phyloP scores from a whole-genome alignment of 345 rosid species.

The Salix udensis region DNA sequence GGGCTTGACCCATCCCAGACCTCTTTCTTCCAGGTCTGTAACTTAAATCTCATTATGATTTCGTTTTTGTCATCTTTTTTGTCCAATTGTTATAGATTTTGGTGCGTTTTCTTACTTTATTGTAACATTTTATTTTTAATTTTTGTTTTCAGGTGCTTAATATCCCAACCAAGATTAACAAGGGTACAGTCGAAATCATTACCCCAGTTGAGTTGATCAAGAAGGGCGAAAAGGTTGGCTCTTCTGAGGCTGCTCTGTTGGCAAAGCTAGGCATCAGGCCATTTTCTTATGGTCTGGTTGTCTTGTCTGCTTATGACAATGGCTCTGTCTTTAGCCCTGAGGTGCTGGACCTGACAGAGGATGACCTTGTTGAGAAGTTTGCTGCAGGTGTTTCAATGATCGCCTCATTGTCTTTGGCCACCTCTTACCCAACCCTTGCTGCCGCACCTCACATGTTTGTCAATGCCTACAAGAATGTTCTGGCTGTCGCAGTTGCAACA shows the following conservation, averaged over 20 bases:
- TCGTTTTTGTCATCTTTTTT: neutral
- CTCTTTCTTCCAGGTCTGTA: slow-evolving; percentile 80
- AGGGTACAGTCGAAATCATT: slow-evolving; percentile 95
- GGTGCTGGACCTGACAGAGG: slow-evolving; percentile 80
- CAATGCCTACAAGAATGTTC: slow-evolving; percentile 82
- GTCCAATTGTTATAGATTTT: neutral
- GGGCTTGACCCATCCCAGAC: slow-evolving; percentile 98
- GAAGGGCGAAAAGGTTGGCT: slow-evolving; percentile 96
- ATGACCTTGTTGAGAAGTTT: slow-evolving; percentile 71
- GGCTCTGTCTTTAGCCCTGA: slow-evolving; percentile 90
- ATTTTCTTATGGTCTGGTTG: slow-evolving; percentile 84
- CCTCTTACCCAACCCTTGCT: slow-evolving; percentile 84
- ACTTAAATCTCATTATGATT: neutral
- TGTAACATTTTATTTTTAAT: neutral
- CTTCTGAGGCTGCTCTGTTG: slow-evolving; percentile 89
- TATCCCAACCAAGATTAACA: slow-evolving; percentile 96
- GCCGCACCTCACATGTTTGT: slow-evolving; percentile 91
- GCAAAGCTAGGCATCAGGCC: slow-evolving; percentile 92
- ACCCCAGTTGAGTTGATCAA: slow-evolving; percentile 88
- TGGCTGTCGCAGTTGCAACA: slow-evolving; percentile 65
- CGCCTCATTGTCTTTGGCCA: slow-evolving; percentile 59
- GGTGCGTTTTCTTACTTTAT: no score
- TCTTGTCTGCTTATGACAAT: slow-evolving; percentile 65
- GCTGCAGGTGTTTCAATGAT: slow-evolving; percentile 72
- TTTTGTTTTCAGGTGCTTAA: slow-evolving; percentile 53